Evolutionary conservation across 1,284 basidiomycete genomes (phyloP).

Genomic region (Melampsora americana): DNA sequence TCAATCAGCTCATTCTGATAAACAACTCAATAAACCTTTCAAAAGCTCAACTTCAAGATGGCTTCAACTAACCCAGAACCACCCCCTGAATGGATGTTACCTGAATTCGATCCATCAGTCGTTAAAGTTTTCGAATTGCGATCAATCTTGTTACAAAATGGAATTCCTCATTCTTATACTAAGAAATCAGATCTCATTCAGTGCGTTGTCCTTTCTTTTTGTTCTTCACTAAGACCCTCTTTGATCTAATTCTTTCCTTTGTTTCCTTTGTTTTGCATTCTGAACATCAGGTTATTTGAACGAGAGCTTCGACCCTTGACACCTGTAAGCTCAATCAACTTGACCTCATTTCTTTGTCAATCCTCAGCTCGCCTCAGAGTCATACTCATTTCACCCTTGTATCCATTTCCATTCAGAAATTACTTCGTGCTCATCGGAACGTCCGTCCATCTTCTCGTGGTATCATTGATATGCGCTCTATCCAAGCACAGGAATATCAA

Average conservation of each 20-base stretch:
- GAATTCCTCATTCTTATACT: conserved; percentile 69
- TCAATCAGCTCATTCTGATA: no score
- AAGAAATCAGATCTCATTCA: conserved; percentile 75
- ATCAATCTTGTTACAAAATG: conserved; percentile 75
- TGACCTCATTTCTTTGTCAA: conserved; percentile 2
- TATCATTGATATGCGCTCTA: conserved; percentile 33
- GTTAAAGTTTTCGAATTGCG: conserved; percentile 78
- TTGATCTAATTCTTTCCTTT: conserved; percentile 49
- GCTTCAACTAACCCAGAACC: conserved; percentile 21
- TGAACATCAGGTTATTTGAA: conserved; percentile 19
- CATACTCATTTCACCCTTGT: conserved; percentile 45
- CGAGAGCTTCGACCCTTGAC: conserved; percentile 51
- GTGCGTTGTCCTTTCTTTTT: conserved; percentile 54
- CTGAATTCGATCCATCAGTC: conserved; percentile 73
- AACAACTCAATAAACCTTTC: no score
- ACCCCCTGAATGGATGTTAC: conserved; percentile 66
- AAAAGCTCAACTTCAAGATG: no score
- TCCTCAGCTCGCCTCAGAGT: conserved; percentile 44
- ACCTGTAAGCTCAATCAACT: conserved; percentile 46
- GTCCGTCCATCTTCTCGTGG: conserved; percentile 27
- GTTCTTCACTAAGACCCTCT: conserved; percentile 40
- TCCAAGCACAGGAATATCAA: neutral
- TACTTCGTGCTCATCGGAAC: conserved; percentile 28
- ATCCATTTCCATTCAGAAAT: conserved; percentile 43
- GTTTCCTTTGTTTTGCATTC: neutral